Evolutionary conservation across 2,329 filamentous ascomycete species (phyloP), one percentile per base, ranked within the genome.

Genomic region (Tympanopsis confertula): DNA sequence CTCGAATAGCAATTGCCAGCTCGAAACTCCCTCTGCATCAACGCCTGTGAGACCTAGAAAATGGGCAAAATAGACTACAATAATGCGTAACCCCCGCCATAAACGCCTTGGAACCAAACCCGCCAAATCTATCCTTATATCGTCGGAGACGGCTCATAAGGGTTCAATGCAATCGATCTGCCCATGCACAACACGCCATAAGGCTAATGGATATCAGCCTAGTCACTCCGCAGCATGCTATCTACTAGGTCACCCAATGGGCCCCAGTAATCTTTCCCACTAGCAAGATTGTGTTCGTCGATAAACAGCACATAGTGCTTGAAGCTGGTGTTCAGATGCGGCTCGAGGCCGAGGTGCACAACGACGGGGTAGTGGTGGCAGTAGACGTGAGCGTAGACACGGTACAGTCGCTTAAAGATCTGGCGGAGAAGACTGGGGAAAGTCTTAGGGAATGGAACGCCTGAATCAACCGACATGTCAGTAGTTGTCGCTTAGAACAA

Each of bases 221-320:
- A 94, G 57, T 96, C 91, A 54, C 87, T 95, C 62, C 81, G 81
- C 64, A 96, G 62, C 88, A 98, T 98, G 58, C 86, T 96, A 57
- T 98, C 91, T 37, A 98, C 91, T 47, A 98, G 65, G 59, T 98
- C 91, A 10, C 89, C 89, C 41, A 98, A 59, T 12, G 91, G 91
- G 1, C 91, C 91, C 82, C 89, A 98, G 66, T 89, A 98, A 59
- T 98, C 91, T 62, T 94, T 88, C 37, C 89, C 91, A 53, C 79
- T 93, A 19, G 87, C 87, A 48, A 98, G 65, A 48, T 77, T 79
- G 62, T 96, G 91, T 70, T 98, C 93, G 58, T 98, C 88, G 49
- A 98, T 87, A 62, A 98, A 98, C 41, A 98, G 74, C 44, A 98
- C 91, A 55, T 96, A 98, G 62, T 98, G 91, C 72, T 98, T 98